Base-by-base conservation (phyloP, 2,329 filamentous ascomycete species). In the Fusarium nodosum region DNA sequence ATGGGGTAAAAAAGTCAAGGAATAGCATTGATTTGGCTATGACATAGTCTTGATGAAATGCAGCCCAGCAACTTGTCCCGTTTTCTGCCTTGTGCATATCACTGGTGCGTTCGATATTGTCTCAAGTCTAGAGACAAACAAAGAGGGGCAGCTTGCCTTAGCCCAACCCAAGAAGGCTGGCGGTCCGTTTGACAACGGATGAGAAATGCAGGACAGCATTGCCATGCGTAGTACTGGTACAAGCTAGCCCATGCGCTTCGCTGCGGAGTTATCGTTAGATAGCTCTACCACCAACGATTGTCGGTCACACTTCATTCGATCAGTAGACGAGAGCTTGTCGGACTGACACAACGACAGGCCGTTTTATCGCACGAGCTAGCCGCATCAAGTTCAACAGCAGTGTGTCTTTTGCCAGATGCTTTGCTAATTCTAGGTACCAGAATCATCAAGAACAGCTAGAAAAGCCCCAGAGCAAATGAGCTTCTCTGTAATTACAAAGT, bases 241-340 rank as follows among this genome's bases (percentile, higher is more conserved):
- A 64, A 64, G 52, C n/a, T 13, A 52, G 36, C 58, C 51, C 34
- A 46, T 46, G 52, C 42, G 16, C 20, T 36, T 28, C 10, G 38
- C 30, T 56, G 58, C 47, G 54, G 63, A 64, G 62, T 46, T 59
- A 24, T 64, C 54, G 39, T 55, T 59, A 45, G 60, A 60, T 54
- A 53, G 54, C 36, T 52, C 48, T 60, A 64, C 63, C 38, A 50
- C 42, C 56, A 38, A 45, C 30, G 47, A 44, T 59, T 45, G 48
- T 41, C 47, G 24, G 50, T 31, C 44, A 64, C 53, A 34, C 47
- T 41, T 51, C 31, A 59, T 64, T 55, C 44, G 60, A 44, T 31
- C 30, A 20, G 24, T 34, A 57, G 36, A 41, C 46, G 46, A 57
- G 22, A 42, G 39, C n/a, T 26, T 22, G 41, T 20, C 15, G 47